Conservation (phyloP, 495 filamentous ascomycete genomes). For the Daldinia decipiens region DNA sequence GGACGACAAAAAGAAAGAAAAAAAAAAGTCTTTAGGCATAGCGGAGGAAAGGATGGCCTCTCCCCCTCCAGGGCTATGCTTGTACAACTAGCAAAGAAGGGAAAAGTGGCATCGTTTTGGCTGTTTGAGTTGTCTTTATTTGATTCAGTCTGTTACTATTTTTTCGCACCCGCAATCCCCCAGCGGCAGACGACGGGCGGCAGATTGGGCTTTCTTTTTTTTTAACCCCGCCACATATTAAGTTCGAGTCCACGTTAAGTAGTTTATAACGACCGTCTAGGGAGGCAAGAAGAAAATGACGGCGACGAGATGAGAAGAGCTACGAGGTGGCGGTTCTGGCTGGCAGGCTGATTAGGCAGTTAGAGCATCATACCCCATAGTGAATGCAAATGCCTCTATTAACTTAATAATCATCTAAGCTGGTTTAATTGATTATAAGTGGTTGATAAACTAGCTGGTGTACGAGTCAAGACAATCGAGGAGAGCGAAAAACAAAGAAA, state of each 20-base stretch:
- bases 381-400: slow-evolving; percentile 13
- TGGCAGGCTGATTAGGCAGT: neutral
- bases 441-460: neutral
- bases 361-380: slow-evolving; percentile 6
- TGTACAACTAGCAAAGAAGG: slow-evolving; percentile 15
- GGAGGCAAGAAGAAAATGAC: neutral
- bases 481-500: neutral
- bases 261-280: slow-evolving; percentile 5
- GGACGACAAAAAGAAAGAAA: slow-evolving; percentile 6
- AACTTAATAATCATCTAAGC: neutral
- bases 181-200: slow-evolving; percentile 2
- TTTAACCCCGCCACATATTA: slow-evolving; percentile 2
- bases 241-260: neutral
- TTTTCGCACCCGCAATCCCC: neutral
- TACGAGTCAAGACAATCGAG: neutral
- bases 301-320: slow-evolving; percentile 4
- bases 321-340: slow-evolving; percentile 9
- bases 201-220: slow-evolving; percentile 7
- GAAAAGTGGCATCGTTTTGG: slow-evolving; percentile 16
- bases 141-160: neutral
- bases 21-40: neutral
- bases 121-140: neutral
- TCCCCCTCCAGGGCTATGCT: slow-evolving; percentile 1
- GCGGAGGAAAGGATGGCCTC: neutral
- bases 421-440: neutral